Evolutionary conservation across 305 asterid species (phyloP), one percentile per base, ranked within the genome.

Genomic region (Solanum chacoense): DNA sequence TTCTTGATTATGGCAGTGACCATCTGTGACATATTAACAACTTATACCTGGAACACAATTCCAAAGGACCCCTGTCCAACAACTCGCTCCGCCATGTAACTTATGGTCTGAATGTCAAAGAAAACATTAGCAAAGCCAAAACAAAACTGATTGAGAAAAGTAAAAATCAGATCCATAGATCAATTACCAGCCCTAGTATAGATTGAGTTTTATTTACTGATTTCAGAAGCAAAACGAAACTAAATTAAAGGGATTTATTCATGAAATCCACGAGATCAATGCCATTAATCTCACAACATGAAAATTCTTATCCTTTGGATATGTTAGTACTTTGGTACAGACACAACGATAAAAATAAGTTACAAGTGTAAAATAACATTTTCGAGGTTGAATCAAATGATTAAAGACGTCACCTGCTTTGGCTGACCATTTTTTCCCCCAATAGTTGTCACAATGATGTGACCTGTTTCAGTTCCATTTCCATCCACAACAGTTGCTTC

Each of bases 51-150:
- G 91, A 94, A 95, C 40, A 96, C 98, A 84, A 95, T 93, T 67
- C 98, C 98, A 85, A 94, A 96, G 59, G 98, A 94, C 84, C 98
- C 98, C 90, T 94, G 96, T 72, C 97, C 98, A 55, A 94, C 98
- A 84, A 96, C 91, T 36, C 95, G 95, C 92, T 95, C 98, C 5
- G 97, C 98, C 97, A 95, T 93, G 87, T 94, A 96, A 92, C 98
- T 96, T 32, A 96, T 93, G 86, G 98, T 94, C 97, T 95, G 92
- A 84, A 89, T 31, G 34, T 81, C 26, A 85, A 87, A 32, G 71
- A 84, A 29, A 18, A 22, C 73, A 28, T 77, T 37, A 77, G 84
- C 32, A 37, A 8, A 22, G 71, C 71, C 71, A 9, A n/a, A 63
- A 63, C 28, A 63, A 22, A 63, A 63, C 71, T 63, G 71, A 63